Base-by-base conservation (phyloP, 140 eudicot genomes). In the Erigeron philadelphicus region DNA sequence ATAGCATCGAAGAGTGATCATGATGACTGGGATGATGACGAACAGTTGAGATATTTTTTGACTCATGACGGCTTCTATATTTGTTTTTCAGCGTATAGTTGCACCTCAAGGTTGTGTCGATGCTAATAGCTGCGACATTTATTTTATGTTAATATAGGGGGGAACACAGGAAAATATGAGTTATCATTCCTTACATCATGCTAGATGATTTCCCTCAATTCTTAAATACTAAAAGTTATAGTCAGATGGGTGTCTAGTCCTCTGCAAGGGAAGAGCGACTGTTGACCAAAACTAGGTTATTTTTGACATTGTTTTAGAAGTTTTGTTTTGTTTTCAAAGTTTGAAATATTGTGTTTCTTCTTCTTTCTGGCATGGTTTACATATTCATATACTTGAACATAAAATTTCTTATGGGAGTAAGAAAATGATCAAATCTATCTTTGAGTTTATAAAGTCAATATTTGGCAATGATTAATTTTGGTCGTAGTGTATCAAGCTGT, bases 1-100 rank as follows among this genome's bases (percentile, higher is more conserved):
- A 81, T 4, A 72, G 50, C 72, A 72, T 68, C 43, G 15, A 48
- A 42, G 84, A 72, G 56, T 84, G 68, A 75, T 60, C 10, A 7
- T 40, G 54, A 47, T 44, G 61, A 53, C 9, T 11, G 42, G 1
- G 71, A 57, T 15, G 17, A 48, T 57, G 67, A 31, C 61, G 71
- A 31, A 61, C 64, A 72, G 42, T 10, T 64, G 31, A 66, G 38
- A 42, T 42, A 58, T 49, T 42, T 52, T 52, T 55, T 58, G 23
- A 31, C 11, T 45, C 56, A 64, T 64, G 12, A 16, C 16, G 55
- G 57, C 66, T 41, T 45, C 18, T 16, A 47, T 11, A 18, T n/a
- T 12, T 46, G 42, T 25, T 11, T 65, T 21, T 44, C 54, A 54
- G 59, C 25, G 55, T 66, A 17, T 45, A 68, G 58, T 52, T 53